Evolutionary conservation across 2,329 filamentous ascomycete species (phyloP), one percentile per base, ranked within the genome.

Genomic region (Fusarium pseudonygamai): DNA sequence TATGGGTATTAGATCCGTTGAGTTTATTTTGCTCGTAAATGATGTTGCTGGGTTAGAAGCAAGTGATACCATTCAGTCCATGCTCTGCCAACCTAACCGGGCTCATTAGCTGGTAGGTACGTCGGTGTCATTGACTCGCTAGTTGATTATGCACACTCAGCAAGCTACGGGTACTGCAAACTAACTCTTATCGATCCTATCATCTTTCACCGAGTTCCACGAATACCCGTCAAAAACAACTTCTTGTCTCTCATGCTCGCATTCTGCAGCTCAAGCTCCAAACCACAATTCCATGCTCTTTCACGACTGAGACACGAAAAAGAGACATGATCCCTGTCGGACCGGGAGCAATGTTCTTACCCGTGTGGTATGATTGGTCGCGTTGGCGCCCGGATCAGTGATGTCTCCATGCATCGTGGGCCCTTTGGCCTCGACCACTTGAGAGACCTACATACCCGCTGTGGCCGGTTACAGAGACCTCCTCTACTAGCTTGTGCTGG

Each of bases 381-480:
- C 74, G 74, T 81, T 81, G 80, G 78, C 81, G 81, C 81, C 80
- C 73, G 71, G 68, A 70, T 76, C 67, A 64, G 73, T 78, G 75
- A 76, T 78, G 67, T 67, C 70, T 61, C 72, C 75, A 74, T 75
- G 69, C 74, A 72, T 71, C 70, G 67, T 76, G 77, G 77, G 67
- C 61, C 64, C 46, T 58, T 67, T 60, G 60, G 67, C 53, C 49
- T 65, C 58, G 75, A 69, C 74, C 76, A 76, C 71, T 78, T 67
- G 66, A 75, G 74, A 77, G 73, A 77, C 74, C 73, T 75, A 76
- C 77, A 76, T 78, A 77, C 77, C 75, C 74, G 74, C 77, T 77
- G 64, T 72, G 75, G 45, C 67, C 68, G 67, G 64, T 65, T 47
- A 64, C 36, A 50, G 65, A 77, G 68, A 68, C 74, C 75, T 60